Percentiles rank a stretch among this genome's conserved stretches.
Evolutionary conservation across 2,329 filamentous ascomycete genomes (phyloP).

Genomic region (Aspergillus quadricinctus): DNA sequence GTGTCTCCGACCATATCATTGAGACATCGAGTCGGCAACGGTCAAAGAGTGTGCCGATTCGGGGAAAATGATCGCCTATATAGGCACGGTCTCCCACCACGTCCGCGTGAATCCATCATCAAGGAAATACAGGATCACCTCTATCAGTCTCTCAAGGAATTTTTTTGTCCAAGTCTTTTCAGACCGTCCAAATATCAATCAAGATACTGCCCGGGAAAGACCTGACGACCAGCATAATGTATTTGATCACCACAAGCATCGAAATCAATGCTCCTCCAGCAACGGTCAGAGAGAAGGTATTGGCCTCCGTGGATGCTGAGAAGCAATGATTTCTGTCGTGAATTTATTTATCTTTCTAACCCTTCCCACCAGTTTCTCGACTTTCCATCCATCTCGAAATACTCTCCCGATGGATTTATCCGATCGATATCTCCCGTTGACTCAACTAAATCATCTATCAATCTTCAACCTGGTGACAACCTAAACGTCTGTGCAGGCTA

Average conservation of each 20-base stretch:
- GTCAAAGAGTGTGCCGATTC: background rate
- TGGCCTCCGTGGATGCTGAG: background rate
- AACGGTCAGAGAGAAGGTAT: constrained; percentile 7
- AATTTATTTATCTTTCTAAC: background rate
- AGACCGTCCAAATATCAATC: too few relatives aligned
- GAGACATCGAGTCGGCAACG: background rate
- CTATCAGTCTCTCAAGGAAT: too few relatives aligned
- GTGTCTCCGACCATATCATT: too few relatives aligned
- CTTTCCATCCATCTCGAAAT: constrained; percentile 5
- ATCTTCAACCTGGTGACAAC: constrained; percentile 5
- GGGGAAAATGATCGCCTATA: background rate
- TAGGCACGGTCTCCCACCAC: too few relatives aligned
- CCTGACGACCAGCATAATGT: background rate
- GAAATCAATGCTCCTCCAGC: constrained; percentile 6
- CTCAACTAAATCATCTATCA: background rate
- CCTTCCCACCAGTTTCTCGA: constrained; percentile 4
- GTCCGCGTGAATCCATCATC: too few relatives aligned
- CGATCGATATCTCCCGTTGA: background rate
- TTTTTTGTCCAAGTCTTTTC: too few relatives aligned
- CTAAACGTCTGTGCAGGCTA: constrained; percentile 1
- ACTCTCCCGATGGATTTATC: constrained; percentile 5
- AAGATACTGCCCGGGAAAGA: background rate
- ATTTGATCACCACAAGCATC: constrained; percentile 1
- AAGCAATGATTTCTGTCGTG: background rate
- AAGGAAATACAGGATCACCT: background rate